Conservation (phyloP, 371 early-diverging fungal species). For the Apophysomyces ossiformis region DNA sequence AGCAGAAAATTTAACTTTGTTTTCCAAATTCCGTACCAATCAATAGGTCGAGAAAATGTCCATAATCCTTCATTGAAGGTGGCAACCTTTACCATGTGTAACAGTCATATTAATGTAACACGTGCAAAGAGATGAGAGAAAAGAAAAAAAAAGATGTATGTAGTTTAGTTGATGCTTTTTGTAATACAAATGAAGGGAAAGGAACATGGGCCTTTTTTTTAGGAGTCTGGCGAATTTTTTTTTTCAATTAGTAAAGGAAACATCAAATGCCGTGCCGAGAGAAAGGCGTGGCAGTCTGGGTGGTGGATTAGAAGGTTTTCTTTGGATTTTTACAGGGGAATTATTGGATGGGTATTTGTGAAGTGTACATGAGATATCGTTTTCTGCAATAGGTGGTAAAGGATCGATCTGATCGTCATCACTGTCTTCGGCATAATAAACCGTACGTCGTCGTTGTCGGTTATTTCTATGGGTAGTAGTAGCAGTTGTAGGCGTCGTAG, state of each 20-base stretch:
- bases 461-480: not conserved
- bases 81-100: not conserved
- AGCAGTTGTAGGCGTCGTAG: not conserved
- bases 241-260: not conserved
- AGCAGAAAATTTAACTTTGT: too few species aligned
- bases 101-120: not conserved
- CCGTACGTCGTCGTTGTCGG: not conserved
- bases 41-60: too few species aligned
- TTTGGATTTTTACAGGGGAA: not conserved
- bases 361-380: not conserved
- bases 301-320: not conserved
- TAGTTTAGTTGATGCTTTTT: too few species aligned
- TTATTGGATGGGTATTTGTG: not conserved
- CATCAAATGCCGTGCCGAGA: not conserved
- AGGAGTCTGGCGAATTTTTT: not conserved
- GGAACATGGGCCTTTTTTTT: not conserved
- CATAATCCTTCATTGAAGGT: too few species aligned
- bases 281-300: not conserved
- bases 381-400: not conserved
- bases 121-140: not conserved
- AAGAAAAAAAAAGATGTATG: not conserved
- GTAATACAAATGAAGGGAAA: not conserved
- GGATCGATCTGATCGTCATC: constrained; percentile 15
- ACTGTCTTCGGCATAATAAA: constrained; percentile 18
- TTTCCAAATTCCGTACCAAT: too few species aligned